Base-by-base conservation (phyloP, 768 basidiomycete species). In the Cyclocybe aegerita region DNA sequence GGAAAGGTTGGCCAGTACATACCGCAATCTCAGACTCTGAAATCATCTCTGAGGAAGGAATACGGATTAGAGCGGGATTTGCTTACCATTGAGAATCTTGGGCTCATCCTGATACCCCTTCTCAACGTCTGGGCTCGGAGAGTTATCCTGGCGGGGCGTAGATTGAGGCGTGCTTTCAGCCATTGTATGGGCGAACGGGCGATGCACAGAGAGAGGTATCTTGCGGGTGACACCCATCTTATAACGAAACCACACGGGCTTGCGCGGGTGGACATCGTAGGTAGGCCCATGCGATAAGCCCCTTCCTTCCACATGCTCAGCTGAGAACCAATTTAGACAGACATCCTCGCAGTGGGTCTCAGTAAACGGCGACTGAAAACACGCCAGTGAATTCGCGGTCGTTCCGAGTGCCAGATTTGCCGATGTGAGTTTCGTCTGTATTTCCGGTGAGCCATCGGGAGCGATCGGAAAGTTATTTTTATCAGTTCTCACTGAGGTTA, bases 21-120 rank as follows among this genome's bases (percentile, higher is more conserved):
- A 70, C 70, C 31, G 66, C 65, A 49, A 71, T 70, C 14, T 59
- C 59, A 5, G 60, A 53, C 11, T 65, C 70, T 69, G 47, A 35
- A 35, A 11, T 12, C 33, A n/a, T 31, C 12, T 12, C 10, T 10
- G 11, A 34, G n/a, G 12, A 35, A 17, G 29, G 39, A 35, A 31
- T 16, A 1, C 43, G 11, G 43, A 9, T 6, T 15, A 32, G 46
- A n/a, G 7, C 2, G 30, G 39, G 12, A 1, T 30, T 10, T n/a
- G 58, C 70, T 42, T 34, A 67, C 69, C 62, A 46, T 64, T 61
- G 41, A 65, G 49, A 14, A 55, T 16, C 36, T 57, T 49, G 31
- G 38, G 54, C 5, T 55, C 55, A 47, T 65, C 56, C 9, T 59
- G 55, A 29, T 48, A 56, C 11, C 50, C 42, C 38, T 67, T 69